Conservation (phyloP, 306 rosid species). For the Betula pendula region DNA sequence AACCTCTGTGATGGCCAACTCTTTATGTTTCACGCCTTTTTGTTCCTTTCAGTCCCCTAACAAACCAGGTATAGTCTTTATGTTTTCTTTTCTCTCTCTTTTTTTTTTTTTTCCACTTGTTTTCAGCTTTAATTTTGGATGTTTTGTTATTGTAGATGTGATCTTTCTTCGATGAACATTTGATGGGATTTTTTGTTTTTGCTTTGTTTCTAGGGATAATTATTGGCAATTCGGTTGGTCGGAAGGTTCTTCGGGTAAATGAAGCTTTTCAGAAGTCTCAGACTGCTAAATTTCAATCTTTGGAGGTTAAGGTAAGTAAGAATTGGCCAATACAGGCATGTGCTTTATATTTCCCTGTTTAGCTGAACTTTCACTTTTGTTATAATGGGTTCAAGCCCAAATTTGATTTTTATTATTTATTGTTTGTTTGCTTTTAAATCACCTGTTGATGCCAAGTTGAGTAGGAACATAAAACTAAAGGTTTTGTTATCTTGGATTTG, state of each 20-base stretch:
- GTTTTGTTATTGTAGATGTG: conserved; percentile 15
- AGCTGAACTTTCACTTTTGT: conserved; percentile 1
- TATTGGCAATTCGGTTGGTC: conserved; percentile 41
- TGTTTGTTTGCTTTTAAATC: neutral
- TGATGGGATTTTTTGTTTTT: neutral
- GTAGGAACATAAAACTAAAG: neutral
- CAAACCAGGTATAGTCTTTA: conserved; percentile 54
- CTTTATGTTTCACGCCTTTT: conserved; percentile 48
- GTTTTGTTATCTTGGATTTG: neutral
- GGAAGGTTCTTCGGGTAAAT: conserved; percentile 54
- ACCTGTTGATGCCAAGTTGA: neutral
- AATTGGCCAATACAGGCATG: conserved; percentile 13
- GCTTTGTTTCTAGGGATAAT: conserved; percentile 35
- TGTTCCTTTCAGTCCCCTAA: conserved; percentile 65
- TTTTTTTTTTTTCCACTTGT: conserved; percentile 2
- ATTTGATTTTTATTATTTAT: neutral
- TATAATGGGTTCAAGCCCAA: neutral
- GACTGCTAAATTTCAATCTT: conserved; percentile 55
- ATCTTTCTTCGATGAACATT: neutral
- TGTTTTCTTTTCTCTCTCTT: neutral
- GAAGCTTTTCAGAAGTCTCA: conserved; percentile 55
- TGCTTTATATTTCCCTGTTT: neutral
- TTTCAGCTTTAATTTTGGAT: conserved; percentile 14
- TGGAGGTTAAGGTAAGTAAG: conserved; percentile 69
- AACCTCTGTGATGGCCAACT: conserved; percentile 52